Evolutionary conservation across 495 filamentous ascomycete genomes (phyloP).

Genomic region (Thozetella sp.): DNA sequence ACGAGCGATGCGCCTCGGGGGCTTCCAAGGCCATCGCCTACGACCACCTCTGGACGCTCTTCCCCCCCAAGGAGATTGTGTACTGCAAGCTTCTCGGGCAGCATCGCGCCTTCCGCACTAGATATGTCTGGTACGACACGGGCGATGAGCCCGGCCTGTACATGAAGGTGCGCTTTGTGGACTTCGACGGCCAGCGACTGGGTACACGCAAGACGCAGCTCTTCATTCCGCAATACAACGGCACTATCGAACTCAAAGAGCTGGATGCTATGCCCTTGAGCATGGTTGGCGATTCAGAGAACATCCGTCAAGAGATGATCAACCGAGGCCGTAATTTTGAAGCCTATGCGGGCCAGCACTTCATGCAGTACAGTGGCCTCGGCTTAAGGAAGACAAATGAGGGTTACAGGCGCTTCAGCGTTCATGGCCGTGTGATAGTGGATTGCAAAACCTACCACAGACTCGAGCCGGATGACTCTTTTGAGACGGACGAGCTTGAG

Average conservation of each 20-base stretch:
- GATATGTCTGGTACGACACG: slow-evolving; percentile 17
- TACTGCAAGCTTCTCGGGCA: slow-evolving; percentile 22
- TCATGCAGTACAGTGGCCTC: slow-evolving; percentile 25
- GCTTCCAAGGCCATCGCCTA: slow-evolving; percentile 28
- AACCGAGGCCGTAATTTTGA: slow-evolving; percentile 34
- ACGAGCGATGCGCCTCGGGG: slow-evolving; percentile 21
- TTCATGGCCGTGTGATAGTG: slow-evolving; percentile 35
- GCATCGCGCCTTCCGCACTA: slow-evolving; percentile 28
- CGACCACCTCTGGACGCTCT: slow-evolving; percentile 36
- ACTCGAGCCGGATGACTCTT: slow-evolving; percentile 20
- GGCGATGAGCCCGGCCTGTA: slow-evolving; percentile 10
- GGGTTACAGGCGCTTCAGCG: slow-evolving; percentile 22
- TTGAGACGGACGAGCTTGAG: slow-evolving; percentile 14
- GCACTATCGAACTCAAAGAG: slow-evolving; percentile 21
- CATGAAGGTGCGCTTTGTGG: slow-evolving; percentile 19
- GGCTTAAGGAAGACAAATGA: slow-evolving; percentile 22
- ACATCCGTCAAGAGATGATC: slow-evolving; percentile 18
- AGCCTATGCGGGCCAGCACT: slow-evolving; percentile 25
- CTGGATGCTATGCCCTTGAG: slow-evolving; percentile 25
- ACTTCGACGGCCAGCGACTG: slow-evolving; percentile 33
- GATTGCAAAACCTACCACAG: slow-evolving; percentile 33
- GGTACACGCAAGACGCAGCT: slow-evolving; percentile 20
- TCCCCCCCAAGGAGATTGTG: slow-evolving; percentile 24
- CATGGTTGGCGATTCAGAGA: slow-evolving; percentile 18
- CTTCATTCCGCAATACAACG: slow-evolving; percentile 22